Evolutionary conservation across 108 stramenopile species (phyloP).

Genomic region (Pseudonitzschia delicatissima): DNA sequence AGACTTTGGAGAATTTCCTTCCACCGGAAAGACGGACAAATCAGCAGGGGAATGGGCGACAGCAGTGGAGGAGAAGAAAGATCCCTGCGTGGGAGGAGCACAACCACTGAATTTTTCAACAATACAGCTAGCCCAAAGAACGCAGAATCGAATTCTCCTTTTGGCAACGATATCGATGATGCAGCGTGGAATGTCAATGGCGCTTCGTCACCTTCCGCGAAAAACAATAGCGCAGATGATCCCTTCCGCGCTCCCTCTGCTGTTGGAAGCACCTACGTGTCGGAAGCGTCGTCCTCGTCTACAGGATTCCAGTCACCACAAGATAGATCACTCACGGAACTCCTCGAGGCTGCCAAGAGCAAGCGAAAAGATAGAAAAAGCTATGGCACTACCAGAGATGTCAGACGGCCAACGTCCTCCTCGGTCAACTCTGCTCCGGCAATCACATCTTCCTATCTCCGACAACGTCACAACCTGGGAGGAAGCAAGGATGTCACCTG

Average conservation of each 20-base stretch:
- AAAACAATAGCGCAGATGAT: not conserved
- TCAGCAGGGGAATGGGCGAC: not conserved
- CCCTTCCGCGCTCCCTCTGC: not conserved
- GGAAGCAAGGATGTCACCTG: not conserved
- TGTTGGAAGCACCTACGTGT: not conserved
- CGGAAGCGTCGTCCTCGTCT: conserved; percentile 4
- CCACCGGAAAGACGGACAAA: not conserved
- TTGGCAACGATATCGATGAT: not conserved
- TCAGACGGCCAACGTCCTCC: conserved; percentile 9
- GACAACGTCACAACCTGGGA: conserved; percentile 47
- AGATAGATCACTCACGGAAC: conserved; percentile 44
- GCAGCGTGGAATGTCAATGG: not conserved
- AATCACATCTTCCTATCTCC: conserved; percentile 54
- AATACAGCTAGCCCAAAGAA: too few species aligned
- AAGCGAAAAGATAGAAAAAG: conserved; percentile 12
- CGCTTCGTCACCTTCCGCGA: not conserved
- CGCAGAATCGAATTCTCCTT: not conserved
- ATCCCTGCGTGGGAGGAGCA: not conserved
- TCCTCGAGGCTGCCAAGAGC: conserved; percentile 53
- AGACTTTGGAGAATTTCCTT: conserved; percentile 27
- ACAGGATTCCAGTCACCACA: not conserved
- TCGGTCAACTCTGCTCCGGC: conserved; percentile 83
- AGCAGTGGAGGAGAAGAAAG: not conserved
- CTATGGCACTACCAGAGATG: not conserved
- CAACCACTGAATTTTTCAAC: not conserved